phyloP scores from a whole-genome alignment of 139 green algal species.

The Volvox reticuliferus region DNA sequence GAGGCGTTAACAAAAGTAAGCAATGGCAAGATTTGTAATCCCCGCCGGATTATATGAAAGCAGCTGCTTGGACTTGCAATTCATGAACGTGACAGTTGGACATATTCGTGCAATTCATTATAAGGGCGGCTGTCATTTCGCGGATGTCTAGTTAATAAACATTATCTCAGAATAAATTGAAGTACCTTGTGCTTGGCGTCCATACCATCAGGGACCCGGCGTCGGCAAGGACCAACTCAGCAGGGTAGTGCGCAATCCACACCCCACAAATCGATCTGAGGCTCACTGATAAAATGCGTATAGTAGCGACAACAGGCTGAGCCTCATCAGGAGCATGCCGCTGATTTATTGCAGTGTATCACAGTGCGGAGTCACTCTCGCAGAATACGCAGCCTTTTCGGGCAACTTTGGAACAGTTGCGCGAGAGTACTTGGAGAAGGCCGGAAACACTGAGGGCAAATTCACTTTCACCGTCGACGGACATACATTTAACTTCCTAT shows the following conservation, averaged over 20 bases:
- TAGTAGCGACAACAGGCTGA: not conserved
- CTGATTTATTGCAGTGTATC: constrained; percentile 21
- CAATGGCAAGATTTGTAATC: not conserved
- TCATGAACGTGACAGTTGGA: not conserved
- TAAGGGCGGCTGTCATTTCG: too few relatives aligned
- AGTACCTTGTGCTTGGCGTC: too few relatives aligned
- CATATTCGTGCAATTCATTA: not conserved
- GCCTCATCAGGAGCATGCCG: constrained; percentile 2
- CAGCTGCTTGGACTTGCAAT: too few relatives aligned
- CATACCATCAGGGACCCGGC: too few relatives aligned
- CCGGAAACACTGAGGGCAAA: not conserved
- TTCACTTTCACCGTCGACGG: not conserved
- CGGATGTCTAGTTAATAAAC: too few relatives aligned
- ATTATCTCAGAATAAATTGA: too few relatives aligned
- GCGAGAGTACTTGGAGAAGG: not conserved
- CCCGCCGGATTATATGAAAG: too few relatives aligned
- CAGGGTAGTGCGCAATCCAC: too few relatives aligned
- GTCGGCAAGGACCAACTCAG: too few relatives aligned
- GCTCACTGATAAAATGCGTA: not conserved
- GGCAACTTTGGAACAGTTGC: constrained; percentile 19
- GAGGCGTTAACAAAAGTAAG: too few relatives aligned
- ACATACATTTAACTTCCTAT: constrained; percentile 9
- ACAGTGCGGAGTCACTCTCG: not conserved
- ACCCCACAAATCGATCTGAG: too few relatives aligned
- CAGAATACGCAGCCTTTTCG: constrained; percentile 7